Evolutionary conservation across 208 protist genomes (phyloP).

Genomic region (Acanthamoeba lenticulata): DNA sequence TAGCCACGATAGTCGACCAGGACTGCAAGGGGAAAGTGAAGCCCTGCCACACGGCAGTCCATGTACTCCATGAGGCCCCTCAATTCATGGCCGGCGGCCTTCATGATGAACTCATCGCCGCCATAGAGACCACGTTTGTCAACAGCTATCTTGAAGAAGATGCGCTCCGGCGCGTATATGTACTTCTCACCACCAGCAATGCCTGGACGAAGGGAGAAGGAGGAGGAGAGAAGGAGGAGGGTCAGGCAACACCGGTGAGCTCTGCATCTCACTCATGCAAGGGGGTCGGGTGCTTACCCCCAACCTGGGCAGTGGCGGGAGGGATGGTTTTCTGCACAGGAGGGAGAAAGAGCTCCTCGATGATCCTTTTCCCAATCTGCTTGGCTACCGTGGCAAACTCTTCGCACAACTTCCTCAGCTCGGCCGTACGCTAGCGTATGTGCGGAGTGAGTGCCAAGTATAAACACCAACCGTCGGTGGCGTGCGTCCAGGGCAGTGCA

Average conservation of each 20-base stretch:
- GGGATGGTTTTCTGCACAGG: background rate
- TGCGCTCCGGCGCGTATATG: background rate
- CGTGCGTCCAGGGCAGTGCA: background rate
- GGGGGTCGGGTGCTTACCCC: background rate
- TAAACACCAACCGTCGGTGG: background rate
- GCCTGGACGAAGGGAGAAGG: background rate
- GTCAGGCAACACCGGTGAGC: too few species aligned
- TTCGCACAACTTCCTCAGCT: conserved; percentile 50
- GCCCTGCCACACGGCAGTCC: background rate
- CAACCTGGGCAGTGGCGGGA: background rate
- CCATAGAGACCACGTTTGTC: background rate
- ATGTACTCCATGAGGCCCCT: background rate
- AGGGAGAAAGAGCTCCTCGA: background rate
- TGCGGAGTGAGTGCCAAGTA: background rate
- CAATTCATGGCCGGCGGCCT: conserved; percentile 39
- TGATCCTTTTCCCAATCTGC: conserved; percentile 9
- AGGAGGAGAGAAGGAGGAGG: too few species aligned
- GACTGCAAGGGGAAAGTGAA: background rate
- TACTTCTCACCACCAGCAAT: conserved; percentile 30
- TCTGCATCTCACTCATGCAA: too few species aligned
- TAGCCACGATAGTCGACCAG: background rate
- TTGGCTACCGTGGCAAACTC: conserved; percentile 55
- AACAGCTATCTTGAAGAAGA: conserved; percentile 36
- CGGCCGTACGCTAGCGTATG: background rate
- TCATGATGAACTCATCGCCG: conserved; percentile 14